A percentile compares a stretch with the other conserved stretches of the same genome.
Evolutionary conservation across 2,329 filamentous ascomycete genomes (phyloP).

Genomic region (Neopestalotiopsis sp.): DNA sequence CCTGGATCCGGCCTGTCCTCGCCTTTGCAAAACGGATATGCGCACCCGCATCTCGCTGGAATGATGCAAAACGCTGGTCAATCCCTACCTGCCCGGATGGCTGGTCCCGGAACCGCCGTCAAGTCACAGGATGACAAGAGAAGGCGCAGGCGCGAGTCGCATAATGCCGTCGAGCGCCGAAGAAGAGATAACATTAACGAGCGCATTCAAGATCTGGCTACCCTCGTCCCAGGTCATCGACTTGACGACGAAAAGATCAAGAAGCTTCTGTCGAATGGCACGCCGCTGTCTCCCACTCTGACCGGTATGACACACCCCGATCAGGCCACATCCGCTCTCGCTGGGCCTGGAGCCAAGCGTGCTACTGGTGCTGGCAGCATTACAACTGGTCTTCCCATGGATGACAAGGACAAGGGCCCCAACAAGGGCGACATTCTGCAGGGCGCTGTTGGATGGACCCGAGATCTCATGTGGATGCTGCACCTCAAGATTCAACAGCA

Average conservation of each 20-base stretch:
- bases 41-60: constrained; percentile 81
- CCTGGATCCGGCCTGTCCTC: constrained; percentile 90
- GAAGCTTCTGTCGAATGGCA: constrained; percentile 92
- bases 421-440: constrained; percentile 99
- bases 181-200: constrained; percentile 98
- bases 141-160: constrained; percentile 87
- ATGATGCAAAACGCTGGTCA: constrained; percentile 87
- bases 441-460: constrained; percentile 94
- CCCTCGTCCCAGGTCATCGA: constrained; percentile 88
- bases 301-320: constrained; percentile 72
- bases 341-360: constrained; percentile 81
- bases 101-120: constrained; percentile 58
- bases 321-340: constrained; percentile 83
- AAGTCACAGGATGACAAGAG: constrained; percentile 88
- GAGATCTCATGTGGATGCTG: constrained; percentile 97
- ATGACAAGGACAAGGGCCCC: constrained; percentile 97
- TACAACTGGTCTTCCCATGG: constrained; percentile 87
- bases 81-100: constrained; percentile 88
- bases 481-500: constrained; percentile 89
- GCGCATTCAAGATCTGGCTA: constrained; percentile 93
- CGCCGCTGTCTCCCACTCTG: constrained; percentile 83
- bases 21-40: constrained; percentile 70
- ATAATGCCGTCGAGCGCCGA: constrained; percentile 94
- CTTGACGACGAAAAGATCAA: constrained; percentile 97
- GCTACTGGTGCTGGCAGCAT: constrained; percentile 82